Evolutionary conservation across 768 basidiomycete genomes (phyloP).

Genomic region (Podaxis sp.): DNA sequence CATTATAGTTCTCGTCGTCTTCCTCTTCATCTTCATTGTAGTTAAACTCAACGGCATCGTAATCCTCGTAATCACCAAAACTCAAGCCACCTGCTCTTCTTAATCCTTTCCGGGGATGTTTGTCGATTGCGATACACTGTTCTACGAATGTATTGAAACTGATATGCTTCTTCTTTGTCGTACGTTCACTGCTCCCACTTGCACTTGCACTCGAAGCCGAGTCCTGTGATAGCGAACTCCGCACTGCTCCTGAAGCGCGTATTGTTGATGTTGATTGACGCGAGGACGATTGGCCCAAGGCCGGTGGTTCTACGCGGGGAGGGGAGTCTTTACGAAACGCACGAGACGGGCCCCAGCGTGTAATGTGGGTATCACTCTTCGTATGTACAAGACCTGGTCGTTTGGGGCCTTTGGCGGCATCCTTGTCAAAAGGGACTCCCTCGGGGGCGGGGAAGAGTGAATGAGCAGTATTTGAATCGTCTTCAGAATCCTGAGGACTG

Average conservation of each 20-base stretch:
- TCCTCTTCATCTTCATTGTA: slow-evolving; percentile 66
- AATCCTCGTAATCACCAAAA: slow-evolving; percentile 5
- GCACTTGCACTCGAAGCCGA: slow-evolving; percentile 31
- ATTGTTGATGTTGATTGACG: slow-evolving; percentile 15
- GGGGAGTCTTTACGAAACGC: slow-evolving; percentile 68
- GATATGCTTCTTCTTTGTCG: slow-evolving; percentile 80
- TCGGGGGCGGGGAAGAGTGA: slow-evolving; percentile 11
- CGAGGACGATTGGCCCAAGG: slow-evolving; percentile 22
- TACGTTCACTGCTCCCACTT: slow-evolving; percentile 26
- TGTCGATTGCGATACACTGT: slow-evolving; percentile 90
- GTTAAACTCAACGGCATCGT: slow-evolving; percentile 20
- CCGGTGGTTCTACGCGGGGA: slow-evolving; percentile 52
- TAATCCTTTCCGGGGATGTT: slow-evolving; percentile 41
- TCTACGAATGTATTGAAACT: slow-evolving; percentile 98
- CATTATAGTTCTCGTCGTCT: slow-evolving; percentile 1
- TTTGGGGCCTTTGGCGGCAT: slow-evolving; percentile 21
- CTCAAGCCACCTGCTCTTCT: not conserved
- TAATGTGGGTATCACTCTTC: slow-evolving; percentile 86
- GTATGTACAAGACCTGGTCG: slow-evolving; percentile 76
- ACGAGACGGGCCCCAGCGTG: slow-evolving; percentile 48
- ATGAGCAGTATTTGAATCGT: slow-evolving; percentile 39
- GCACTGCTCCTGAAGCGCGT: slow-evolving; percentile 25
- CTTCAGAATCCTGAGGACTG: slow-evolving; percentile 55
- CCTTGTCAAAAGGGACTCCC: slow-evolving; percentile 1
- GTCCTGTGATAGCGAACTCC: slow-evolving; percentile 32